These are phyloP conservation scores for Xylaria polymorpha DNA, from an alignment of 2,329 filamentous ascomycete genomes.

Conservation along the genomic window DNA sequence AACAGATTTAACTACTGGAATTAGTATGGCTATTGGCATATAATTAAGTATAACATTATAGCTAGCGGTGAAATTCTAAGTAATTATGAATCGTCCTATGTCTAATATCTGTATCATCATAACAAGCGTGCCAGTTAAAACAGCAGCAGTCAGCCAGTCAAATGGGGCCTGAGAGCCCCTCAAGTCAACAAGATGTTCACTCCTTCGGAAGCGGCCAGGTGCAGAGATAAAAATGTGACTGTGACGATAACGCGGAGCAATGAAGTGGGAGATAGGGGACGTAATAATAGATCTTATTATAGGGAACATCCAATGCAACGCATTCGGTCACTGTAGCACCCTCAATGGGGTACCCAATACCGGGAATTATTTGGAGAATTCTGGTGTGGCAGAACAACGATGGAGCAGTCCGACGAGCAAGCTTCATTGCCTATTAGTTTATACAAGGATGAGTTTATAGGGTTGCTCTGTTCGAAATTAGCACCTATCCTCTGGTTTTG, in stretches of 20 bases:
- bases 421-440: background rate
- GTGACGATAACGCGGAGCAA: too few relatives aligned
- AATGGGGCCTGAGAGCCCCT: background rate
- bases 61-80: background rate
- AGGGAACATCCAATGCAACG: background rate
- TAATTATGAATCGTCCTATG: background rate
- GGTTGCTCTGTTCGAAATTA: background rate
- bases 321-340: too few relatives aligned
- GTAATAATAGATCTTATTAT: background rate
- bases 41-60: background rate
- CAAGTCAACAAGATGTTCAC: background rate
- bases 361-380: background rate
- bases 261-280: background rate
- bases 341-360: too few relatives aligned
- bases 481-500: background rate
- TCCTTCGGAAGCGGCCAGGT: background rate
- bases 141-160: background rate
- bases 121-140: background rate
- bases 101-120: too few relatives aligned
- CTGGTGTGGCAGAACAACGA: background rate
- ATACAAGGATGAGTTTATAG: background rate
- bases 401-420: background rate
- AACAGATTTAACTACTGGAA: background rate
- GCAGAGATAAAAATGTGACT: background rate
- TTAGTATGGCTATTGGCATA: too few relatives aligned